Conservation (phyloP, 805 yeast genomes). For the Blastobotrys parvus region DNA sequence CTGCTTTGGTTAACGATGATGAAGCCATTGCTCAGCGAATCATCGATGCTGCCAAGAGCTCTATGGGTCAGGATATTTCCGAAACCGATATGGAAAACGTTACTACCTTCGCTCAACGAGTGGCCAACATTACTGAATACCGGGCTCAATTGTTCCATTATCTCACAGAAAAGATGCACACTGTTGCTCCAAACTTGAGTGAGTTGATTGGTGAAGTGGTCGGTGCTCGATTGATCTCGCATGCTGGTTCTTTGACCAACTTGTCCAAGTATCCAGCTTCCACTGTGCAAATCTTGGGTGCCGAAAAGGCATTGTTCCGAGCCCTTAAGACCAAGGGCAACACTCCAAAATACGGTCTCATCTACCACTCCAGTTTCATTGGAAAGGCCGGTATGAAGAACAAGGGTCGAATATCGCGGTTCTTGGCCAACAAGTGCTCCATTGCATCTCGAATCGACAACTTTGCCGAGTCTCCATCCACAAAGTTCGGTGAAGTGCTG, state of each 20-base stretch:
- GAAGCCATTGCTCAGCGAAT: slow-evolving; percentile 86
- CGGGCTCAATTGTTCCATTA: slow-evolving; percentile 76
- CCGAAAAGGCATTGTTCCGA: slow-evolving; percentile 93
- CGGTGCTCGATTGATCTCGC: slow-evolving; percentile 97
- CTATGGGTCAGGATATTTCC: slow-evolving; percentile 98
- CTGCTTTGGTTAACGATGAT: slow-evolving; percentile 84
- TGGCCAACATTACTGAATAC: slow-evolving; percentile 85
- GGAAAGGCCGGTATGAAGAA: slow-evolving; percentile 93
- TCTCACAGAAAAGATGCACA: slow-evolving; percentile 91
- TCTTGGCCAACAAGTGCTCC: slow-evolving; percentile 97
- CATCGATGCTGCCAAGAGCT: slow-evolving; percentile 89
- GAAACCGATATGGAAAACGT: slow-evolving; percentile 92
- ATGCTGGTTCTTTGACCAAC: slow-evolving; percentile 95
- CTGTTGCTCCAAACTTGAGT: slow-evolving; percentile 94
- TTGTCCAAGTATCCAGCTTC: slow-evolving; percentile 98
- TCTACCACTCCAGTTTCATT: slow-evolving; percentile 89
- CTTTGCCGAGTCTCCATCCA: slow-evolving; percentile 90
- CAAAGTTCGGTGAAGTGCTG: slow-evolving; percentile 80
- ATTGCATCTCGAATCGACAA: slow-evolving; percentile 98
- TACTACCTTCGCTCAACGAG: slow-evolving; percentile 85
- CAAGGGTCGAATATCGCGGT: slow-evolving; percentile 98
- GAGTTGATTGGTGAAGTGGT: slow-evolving; percentile 98
- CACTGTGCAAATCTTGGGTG: slow-evolving; percentile 95
- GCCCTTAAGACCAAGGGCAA: slow-evolving; percentile 95
- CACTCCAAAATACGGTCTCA: slow-evolving; percentile 93